A percentile compares a stretch with the other conserved stretches of the same genome.
Conservation (phyloP, 108 stramenopile genomes). For the Parietichytrium sp. region DNA sequence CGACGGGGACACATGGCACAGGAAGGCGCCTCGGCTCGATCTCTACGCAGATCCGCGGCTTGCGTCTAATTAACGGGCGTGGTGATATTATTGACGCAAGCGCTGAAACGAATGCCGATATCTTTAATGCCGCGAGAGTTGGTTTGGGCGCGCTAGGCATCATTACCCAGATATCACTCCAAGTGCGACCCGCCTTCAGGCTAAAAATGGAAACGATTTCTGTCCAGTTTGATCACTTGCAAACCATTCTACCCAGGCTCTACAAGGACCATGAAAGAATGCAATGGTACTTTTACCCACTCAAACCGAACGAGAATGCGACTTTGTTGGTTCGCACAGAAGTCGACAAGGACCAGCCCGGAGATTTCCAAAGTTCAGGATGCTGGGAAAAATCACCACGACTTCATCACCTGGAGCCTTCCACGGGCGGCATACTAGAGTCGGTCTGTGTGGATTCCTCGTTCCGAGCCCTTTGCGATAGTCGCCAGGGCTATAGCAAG, state of each 20-base stretch:
- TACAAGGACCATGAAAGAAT: background rate
- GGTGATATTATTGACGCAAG: background rate
- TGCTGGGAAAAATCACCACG: too few species aligned
- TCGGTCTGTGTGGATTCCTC: too few species aligned
- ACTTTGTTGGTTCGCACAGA: background rate
- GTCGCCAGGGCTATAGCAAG: too few species aligned
- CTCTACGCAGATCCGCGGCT: background rate
- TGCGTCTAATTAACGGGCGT: background rate
- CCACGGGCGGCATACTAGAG: too few species aligned
- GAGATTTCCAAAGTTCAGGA: too few species aligned
- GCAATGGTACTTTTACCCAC: conserved; percentile 8
- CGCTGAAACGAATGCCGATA: background rate
- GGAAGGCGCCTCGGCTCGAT: background rate
- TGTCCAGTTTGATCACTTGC: background rate
- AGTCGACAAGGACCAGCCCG: too few species aligned
- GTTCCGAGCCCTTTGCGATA: too few species aligned
- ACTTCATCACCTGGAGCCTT: too few species aligned
- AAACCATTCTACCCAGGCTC: background rate
- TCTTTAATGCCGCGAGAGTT: background rate
- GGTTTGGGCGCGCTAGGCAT: conserved; percentile 27
- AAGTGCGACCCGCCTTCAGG: background rate
- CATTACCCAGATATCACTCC: background rate
- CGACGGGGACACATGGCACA: background rate
- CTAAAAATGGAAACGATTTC: background rate
- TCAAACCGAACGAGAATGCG: background rate